phyloP scores from a whole-genome alignment of 495 filamentous ascomycete genomes.

The Oidiodendron maius region DNA sequence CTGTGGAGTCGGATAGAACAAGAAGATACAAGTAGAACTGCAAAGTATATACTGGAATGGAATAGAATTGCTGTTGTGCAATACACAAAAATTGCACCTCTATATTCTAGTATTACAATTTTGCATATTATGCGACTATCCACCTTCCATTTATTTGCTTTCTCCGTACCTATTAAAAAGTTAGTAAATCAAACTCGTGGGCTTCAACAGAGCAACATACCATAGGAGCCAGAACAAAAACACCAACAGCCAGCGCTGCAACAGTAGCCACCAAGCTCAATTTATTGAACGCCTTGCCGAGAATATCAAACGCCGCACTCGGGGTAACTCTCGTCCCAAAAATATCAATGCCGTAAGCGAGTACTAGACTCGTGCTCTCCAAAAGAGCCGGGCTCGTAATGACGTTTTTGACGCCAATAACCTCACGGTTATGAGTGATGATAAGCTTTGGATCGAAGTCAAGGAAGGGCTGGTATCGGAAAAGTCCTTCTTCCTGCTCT shows the following conservation, averaged over 20 bases:
- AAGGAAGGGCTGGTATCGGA: conserved; percentile 66
- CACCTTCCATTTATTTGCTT: conserved; percentile 49
- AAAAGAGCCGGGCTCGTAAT: conserved; percentile 69
- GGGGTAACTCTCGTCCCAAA: conserved; percentile 83
- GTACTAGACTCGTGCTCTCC: conserved; percentile 90
- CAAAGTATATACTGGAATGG: no score
- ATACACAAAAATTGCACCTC: no score
- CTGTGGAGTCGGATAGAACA: no score
- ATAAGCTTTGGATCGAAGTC: conserved; percentile 80
- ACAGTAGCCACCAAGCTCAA: conserved; percentile 79
- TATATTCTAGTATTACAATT: conserved; percentile 11
- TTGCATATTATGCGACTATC: conserved; percentile 19
- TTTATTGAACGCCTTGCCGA: conserved; percentile 91
- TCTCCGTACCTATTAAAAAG: conserved; percentile 34
- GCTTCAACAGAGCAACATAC: conserved; percentile 44
- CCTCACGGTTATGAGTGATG: conserved; percentile 76
- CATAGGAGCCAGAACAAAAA: conserved; percentile 74
- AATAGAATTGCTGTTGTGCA: no score
- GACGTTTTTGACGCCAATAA: conserved; percentile 67
- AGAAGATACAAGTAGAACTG: no score
- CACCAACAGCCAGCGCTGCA: conserved; percentile 65
- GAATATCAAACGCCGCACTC: conserved; percentile 81
- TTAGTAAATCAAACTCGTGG: conserved; percentile 6
- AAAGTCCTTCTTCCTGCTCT: conserved; percentile 80
- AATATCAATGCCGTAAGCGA: conserved; percentile 84